Base-by-base conservation (phyloP, 2,329 filamentous ascomycete species). In the Colletotrichum navitas region DNA sequence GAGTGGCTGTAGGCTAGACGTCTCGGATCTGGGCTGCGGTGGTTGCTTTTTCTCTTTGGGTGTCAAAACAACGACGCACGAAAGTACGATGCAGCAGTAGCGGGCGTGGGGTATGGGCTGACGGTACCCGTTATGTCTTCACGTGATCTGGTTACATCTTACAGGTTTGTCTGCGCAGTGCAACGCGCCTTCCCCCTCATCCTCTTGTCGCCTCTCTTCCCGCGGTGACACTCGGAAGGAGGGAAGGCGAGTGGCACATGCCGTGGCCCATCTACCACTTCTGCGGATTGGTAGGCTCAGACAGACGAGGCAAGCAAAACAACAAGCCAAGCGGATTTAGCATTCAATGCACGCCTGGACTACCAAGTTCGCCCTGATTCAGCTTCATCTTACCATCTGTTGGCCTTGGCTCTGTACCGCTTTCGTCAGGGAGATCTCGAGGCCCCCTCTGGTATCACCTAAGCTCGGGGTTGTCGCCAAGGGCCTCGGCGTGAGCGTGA, bases 21-120 rank as follows among this genome's bases (percentile, higher is more conserved):
- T 24, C 29, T 61, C 21, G 16, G 3, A 41, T 34, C 29, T 21
- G 43, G 58, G 29, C 43, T 21, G 59, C 8, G 29, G 36, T 29
- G 32, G 43, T 16, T 26, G 14, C 16, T 26, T 51, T 21, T 14
- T n/a, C 14, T 29, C 14, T 39, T 26, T 8, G 32, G 45, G 14
- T 49, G 1, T 8, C 10, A 14, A 21, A 16, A 21, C 32, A 26
- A 8, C 43, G 34, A 21, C n/a, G 29, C 29, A 43, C 5, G n/a
- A 62, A 62, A 62, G 59, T 62, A 62, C 59, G 16, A 47, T 62
- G 59, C 59, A 62, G 43, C 21, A 21, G 2, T n/a, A 49, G 43
- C 21, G 26, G 2, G 58, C 18, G 18, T 36, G 21, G 43, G 59
- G 43, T 21, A 32, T 26, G 21, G 41, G 4, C 43, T 12, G 34